Evolutionary conservation across 2,329 filamentous ascomycete genomes (phyloP).

Genomic region (Akanthomyces lecanii): DNA sequence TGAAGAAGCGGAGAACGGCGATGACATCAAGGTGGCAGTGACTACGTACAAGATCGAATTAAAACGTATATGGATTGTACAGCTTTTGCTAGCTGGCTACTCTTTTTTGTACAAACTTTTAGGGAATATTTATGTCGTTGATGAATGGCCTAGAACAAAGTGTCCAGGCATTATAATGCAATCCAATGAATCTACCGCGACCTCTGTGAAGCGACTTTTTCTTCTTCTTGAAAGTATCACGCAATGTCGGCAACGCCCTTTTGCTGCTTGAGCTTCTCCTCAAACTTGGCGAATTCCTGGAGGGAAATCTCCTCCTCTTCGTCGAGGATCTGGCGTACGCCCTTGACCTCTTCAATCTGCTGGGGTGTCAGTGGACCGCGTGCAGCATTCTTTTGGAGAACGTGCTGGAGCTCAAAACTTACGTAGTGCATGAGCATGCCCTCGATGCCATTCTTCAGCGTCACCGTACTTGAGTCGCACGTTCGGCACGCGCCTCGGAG

Average conservation of each 20-base stretch:
- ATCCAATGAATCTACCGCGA: neutral
- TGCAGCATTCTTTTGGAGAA: no score
- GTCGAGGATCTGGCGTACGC: constrained; percentile 85
- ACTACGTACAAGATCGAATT: no score
- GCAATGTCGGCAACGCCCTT: constrained; percentile 33
- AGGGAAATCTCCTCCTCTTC: constrained; percentile 86
- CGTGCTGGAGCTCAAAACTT: constrained; percentile 36
- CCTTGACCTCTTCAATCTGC: constrained; percentile 92
- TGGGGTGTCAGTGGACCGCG: constrained; percentile 25
- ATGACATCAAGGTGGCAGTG: no score
- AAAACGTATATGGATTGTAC: neutral
- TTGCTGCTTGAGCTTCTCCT: constrained; percentile 68
- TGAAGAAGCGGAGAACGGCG: no score
- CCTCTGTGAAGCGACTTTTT: neutral
- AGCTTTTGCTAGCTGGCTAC: neutral
- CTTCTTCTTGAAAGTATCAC: neutral
- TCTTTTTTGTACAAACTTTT: neutral
- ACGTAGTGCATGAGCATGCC: constrained; percentile 97
- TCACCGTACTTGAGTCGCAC: constrained; percentile 95
- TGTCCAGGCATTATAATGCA: neutral
- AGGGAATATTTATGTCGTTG: neutral
- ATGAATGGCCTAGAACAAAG: neutral
- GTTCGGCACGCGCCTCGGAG: constrained; percentile 89
- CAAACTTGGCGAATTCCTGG: constrained; percentile 88
- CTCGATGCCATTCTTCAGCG: constrained; percentile 95